A percentile compares a stretch with the other conserved stretches of the same genome.
These are phyloP conservation scores for Scutellaria minor DNA, from an alignment of 257 asterid genomes.

Conservation along the genomic window DNA sequence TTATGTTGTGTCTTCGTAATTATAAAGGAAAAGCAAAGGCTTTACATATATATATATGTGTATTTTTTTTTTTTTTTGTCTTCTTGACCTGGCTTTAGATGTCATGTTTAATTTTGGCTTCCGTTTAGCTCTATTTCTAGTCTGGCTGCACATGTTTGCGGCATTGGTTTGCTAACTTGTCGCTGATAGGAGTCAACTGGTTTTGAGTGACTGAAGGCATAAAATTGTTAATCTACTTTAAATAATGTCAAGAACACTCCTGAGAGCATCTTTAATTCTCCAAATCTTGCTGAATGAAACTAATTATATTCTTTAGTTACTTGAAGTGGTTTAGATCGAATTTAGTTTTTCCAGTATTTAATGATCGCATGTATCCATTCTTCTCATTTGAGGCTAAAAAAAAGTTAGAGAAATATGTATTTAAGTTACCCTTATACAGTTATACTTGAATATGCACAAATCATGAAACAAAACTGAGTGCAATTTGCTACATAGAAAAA, in stretches of 20 bases:
- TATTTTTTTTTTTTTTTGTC: not conserved
- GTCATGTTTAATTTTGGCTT: not conserved
- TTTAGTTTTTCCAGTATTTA: not conserved
- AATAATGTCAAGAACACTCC: not conserved
- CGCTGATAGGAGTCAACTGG: too few species aligned
- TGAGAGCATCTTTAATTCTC: slow-evolving; percentile 9
- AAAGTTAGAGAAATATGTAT: not conserved
- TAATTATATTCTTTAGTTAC: slow-evolving; percentile 1
- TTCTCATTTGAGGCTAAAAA: slow-evolving; percentile 6
- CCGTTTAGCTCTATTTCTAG: not conserved
- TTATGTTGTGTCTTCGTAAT: not conserved
- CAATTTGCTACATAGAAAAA: not conserved
- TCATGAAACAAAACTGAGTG: slow-evolving; percentile 16
- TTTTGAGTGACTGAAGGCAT: too few species aligned
- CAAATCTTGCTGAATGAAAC: not conserved
- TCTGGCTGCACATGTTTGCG: slow-evolving; percentile 5
- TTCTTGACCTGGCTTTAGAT: slow-evolving; percentile 9
- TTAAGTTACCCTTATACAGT: not conserved
- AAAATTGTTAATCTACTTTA: too few species aligned
- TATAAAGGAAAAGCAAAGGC: not conserved
- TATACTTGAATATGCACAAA: slow-evolving; percentile 8
- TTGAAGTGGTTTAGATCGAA: not conserved
- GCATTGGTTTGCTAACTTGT: not conserved
- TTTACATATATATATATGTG: not conserved
- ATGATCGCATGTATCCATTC: not conserved